phyloP scores from a whole-genome alignment of 1,284 basidiomycete species.

The Golubevia pallescens region DNA sequence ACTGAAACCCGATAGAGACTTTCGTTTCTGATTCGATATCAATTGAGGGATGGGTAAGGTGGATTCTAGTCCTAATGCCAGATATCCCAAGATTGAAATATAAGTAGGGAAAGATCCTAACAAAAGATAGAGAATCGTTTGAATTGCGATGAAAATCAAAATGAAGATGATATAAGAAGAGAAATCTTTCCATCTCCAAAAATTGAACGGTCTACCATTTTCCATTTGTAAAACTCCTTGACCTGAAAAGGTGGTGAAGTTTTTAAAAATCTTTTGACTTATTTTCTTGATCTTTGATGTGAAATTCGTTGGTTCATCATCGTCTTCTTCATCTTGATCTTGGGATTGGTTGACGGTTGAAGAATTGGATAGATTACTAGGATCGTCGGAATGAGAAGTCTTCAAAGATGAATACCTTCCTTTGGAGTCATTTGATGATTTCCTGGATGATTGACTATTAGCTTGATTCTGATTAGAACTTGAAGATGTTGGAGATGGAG shows the following conservation, averaged over 20 bases:
- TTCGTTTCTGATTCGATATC: slow-evolving; percentile 66
- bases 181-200: slow-evolving; percentile 67
- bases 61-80: slow-evolving; percentile 68
- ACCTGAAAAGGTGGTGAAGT: background rate
- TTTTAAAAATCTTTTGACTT: slow-evolving; percentile 1
- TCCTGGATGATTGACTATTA: background rate
- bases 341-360: background rate
- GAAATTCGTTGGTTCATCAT: slow-evolving; percentile 4
- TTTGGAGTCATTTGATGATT: background rate
- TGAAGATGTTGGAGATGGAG: slow-evolving; percentile 9
- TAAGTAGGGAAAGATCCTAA: slow-evolving; percentile 39
- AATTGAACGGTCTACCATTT: slow-evolving; percentile 61
- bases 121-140: slow-evolving; percentile 57
- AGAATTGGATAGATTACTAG: background rate
- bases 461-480: background rate
- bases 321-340: slow-evolving; percentile 16
- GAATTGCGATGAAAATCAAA: slow-evolving; percentile 64
- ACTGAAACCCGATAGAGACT: slow-evolving; percentile 68
- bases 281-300: slow-evolving; percentile 4
- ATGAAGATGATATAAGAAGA: slow-evolving; percentile 67
- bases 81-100: slow-evolving; percentile 66
- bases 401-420: background rate
- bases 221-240: background rate
- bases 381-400: background rate
- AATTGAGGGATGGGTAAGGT: slow-evolving; percentile 69